These are phyloP conservation scores for Teratosphaeria destructans DNA, from an alignment of 2,329 filamentous ascomycete genomes.

Conservation along the genomic window DNA sequence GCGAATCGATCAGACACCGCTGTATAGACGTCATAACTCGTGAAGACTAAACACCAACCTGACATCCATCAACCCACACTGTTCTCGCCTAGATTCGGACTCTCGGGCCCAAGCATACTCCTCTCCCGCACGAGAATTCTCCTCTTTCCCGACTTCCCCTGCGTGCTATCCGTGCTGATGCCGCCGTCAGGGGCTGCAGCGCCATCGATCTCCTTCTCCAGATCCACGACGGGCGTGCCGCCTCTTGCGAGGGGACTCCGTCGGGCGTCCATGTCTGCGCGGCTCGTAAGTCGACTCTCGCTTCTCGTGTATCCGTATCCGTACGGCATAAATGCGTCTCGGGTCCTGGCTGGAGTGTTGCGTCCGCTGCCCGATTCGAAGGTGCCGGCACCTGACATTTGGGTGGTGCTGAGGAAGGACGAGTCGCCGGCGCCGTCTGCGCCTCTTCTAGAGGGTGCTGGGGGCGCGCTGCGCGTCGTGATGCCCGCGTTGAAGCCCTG, in stretches of 20 bases:
- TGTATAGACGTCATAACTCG: background rate
- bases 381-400: background rate
- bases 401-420: background rate
- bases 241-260: slow-evolving; percentile 15
- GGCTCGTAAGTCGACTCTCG: slow-evolving; percentile 11
- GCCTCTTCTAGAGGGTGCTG: slow-evolving; percentile 1
- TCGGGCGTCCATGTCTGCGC: background rate
- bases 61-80: background rate
- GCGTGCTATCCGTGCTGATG: background rate
- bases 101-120: slow-evolving; percentile 5
- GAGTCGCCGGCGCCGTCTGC: background rate
- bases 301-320: slow-evolving; percentile 23
- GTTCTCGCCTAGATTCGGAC: background rate
- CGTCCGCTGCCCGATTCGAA: slow-evolving; percentile 9
- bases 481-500: slow-evolving; percentile 28
- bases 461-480: slow-evolving; percentile 20
- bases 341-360: slow-evolving; percentile 18
- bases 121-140: slow-evolving; percentile 14
- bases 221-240: slow-evolving; percentile 10
- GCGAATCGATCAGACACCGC: no score
- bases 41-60: background rate
- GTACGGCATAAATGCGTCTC: slow-evolving; percentile 26
- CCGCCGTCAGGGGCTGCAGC: background rate
- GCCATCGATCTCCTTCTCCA: slow-evolving; percentile 12
- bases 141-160: slow-evolving; percentile 5